A percentile compares a stretch with the other conserved stretches of the same genome.
These are phyloP conservation scores for Santalum album DNA, from an alignment of 164 flowering plant species.

Conservation along the genomic window DNA sequence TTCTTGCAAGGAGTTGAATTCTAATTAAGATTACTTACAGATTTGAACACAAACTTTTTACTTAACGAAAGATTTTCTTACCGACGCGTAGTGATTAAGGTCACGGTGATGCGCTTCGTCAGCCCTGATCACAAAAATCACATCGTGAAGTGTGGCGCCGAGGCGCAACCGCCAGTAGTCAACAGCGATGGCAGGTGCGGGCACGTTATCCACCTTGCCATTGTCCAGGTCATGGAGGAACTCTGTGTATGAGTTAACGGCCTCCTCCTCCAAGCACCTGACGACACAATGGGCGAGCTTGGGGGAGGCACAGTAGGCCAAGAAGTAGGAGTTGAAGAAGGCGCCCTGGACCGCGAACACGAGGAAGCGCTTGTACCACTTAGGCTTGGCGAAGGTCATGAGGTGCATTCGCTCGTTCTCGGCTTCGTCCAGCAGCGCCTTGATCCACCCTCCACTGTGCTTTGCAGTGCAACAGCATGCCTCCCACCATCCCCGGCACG, in stretches of 20 bases:
- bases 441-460: constrained; percentile 36
- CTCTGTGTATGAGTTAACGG: constrained; percentile 1
- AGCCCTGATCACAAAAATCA: neutral
- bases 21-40: too few species aligned
- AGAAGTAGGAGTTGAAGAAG: constrained; percentile 25
- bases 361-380: constrained; percentile 23
- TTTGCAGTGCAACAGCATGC: constrained; percentile 21
- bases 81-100: neutral
- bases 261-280: constrained; percentile 3
- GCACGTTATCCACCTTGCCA: neutral
- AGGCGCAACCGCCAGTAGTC: neutral
- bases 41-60: too few species aligned
- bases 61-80: too few species aligned
- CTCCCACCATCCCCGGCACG: constrained; percentile 29
- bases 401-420: constrained; percentile 34
- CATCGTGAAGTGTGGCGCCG: neutral
- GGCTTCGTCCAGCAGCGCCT: constrained; percentile 29
- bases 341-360: constrained; percentile 31
- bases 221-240: neutral
- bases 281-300: constrained; percentile 21
- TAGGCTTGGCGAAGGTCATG: constrained; percentile 26
- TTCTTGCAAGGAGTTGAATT: too few species aligned
- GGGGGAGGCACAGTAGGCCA: constrained; percentile 20
- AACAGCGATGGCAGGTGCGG: constrained; percentile 1
- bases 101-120: constrained; percentile 3